Conservation (phyloP, 106 monocot genomes). For the Dioscorea zingiberensis region DNA sequence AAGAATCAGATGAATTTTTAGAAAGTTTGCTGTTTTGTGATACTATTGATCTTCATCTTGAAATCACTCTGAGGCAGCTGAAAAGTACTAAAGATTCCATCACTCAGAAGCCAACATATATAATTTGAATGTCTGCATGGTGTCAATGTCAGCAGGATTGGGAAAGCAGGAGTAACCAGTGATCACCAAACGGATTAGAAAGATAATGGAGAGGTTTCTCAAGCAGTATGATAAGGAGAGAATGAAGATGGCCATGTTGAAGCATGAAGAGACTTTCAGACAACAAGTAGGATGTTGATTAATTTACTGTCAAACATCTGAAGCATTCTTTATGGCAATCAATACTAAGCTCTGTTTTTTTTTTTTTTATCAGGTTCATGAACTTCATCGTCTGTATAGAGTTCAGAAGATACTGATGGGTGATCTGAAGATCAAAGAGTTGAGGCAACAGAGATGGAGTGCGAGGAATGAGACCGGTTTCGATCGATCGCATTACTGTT, state of each 20-base stretch:
- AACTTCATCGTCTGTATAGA: conserved; percentile 65
- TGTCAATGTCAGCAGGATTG: too few relatives aligned
- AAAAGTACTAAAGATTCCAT: too few relatives aligned
- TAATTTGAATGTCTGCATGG: too few relatives aligned
- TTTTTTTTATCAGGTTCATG: conserved; percentile 44
- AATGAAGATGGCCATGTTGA: conserved; percentile 56
- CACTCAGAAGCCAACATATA: too few relatives aligned
- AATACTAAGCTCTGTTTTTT: not conserved
- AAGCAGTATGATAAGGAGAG: conserved; percentile 31
- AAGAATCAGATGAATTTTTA: too few relatives aligned
- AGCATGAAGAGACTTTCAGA: conserved; percentile 57
- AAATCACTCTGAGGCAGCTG: too few relatives aligned
- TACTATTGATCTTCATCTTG: too few relatives aligned
- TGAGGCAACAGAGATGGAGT: conserved; percentile 17
- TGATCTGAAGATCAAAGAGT: conserved; percentile 29
- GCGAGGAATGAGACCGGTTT: not conserved
- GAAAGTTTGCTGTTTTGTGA: too few relatives aligned
- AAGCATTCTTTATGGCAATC: too few relatives aligned
- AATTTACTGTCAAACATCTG: not conserved
- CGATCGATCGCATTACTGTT: not conserved
- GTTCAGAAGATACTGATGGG: conserved; percentile 67
- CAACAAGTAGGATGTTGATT: conserved; percentile 27
- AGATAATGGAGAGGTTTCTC: conserved; percentile 25
- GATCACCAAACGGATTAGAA: not conserved
- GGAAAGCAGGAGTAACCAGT: too few relatives aligned